Base-by-base conservation (phyloP, 2,329 filamentous ascomycete species). In the Plectosphaerella cucumerina region DNA sequence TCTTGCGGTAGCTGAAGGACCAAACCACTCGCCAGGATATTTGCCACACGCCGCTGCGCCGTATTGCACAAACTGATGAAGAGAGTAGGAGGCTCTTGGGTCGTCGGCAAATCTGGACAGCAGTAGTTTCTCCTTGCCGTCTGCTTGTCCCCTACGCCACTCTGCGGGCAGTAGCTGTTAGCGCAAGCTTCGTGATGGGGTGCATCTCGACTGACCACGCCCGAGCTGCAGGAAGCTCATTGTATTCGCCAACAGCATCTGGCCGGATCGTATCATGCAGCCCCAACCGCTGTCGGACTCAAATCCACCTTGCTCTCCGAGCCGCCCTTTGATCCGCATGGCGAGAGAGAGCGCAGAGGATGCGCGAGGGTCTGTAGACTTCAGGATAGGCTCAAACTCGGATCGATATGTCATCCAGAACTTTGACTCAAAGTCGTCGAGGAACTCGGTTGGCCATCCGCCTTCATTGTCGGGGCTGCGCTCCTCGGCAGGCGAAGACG, bases 341-440 rank as follows among this genome's bases (percentile, higher is more conserved):
- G 89, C 77, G 52, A 97, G 82, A 4, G 90, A 95, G 73, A 97
- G 82, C 8, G 84, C 76, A 4, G 85, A 77, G 1, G 76, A 66
- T 14, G 90, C 87, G 61, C 85, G 85, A 1, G 88, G 85, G 58
- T 93, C 87, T 49, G 80, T 77, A 4, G 89, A 92, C 66, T 85
- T 89, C 17, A 89, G 80, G 64, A 99, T 99, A 1, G 84, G 77
- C 10, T 85, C 75, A 65, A 99, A 99, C 59, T 87, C 87, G 22
- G 86, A 94, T 48, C 94, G 84, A 64, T 99, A 99, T 10, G 93
- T 97, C 80, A 99, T 89, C 93, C 94, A 97, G 67, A 97, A 83
- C 54, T 84, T 84, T 5, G 93, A 92, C 66, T 96, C 91, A 62
- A 97, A 95, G 68, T 99, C 94, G 53, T 91, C 87, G 33, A 97